Evolutionary conservation across 306 rosid genomes (phyloP).

Genomic region (Gillenia trifoliata): DNA sequence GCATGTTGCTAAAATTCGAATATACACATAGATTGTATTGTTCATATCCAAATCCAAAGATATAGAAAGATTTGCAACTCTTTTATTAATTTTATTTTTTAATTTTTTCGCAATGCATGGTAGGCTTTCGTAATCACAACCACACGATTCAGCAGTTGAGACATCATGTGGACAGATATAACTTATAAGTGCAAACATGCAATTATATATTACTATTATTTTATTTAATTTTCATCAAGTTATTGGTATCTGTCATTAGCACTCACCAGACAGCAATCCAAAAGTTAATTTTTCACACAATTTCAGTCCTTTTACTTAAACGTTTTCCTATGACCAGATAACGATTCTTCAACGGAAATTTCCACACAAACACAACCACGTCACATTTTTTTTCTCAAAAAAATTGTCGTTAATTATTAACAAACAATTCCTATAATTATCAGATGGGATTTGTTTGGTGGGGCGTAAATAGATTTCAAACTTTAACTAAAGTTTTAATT

Average conservation of each 20-base stretch:
- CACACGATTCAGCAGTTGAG: neutral
- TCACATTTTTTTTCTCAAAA: neutral
- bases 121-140: slow-evolving; percentile 3
- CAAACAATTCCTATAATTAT: neutral
- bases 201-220: neutral
- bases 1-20: neutral
- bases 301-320: neutral
- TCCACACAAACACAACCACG: neutral
- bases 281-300: slow-evolving; percentile 1
- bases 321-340: neutral
- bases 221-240: neutral
- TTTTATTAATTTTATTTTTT: neutral
- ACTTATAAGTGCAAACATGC: slow-evolving; percentile 6
- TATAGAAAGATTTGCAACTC: neutral
- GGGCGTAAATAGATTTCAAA: neutral
- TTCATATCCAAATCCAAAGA: neutral
- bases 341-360: neutral
- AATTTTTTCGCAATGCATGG: slow-evolving; percentile 4
- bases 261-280: slow-evolving; percentile 18
- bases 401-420: neutral
- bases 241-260: slow-evolving; percentile 31
- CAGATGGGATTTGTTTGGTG: neutral
- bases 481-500: neutral
- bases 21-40: neutral
- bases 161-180: neutral